Evolutionary conservation across 768 basidiomycete species (phyloP), one percentile per base, ranked within the genome.

Genomic region (Trametes villosa): DNA sequence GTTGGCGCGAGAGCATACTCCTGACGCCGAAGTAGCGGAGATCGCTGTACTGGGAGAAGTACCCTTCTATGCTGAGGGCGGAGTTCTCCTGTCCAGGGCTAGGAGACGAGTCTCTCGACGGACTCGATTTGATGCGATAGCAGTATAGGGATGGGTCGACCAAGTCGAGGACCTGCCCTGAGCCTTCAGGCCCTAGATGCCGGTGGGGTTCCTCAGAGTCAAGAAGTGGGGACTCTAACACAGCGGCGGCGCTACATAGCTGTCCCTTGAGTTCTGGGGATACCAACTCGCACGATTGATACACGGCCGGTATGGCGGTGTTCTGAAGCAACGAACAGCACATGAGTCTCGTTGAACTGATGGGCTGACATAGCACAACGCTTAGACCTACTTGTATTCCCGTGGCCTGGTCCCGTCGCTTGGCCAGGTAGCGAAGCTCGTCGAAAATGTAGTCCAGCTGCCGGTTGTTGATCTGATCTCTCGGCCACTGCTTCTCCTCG

Each of bases 61-160:
- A 36, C 4, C 50, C 56, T 8, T 45, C 20, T 24, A 26, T 24
- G 44, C 13, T 26, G 44, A 24, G 13, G 22, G 22, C 44, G 27
- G 3, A n/a, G 13, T 57, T 53, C 22, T 33, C 30, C n/a, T n/a
- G n/a, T n/a, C n/a, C n/a, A n/a, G n/a, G n/a, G n/a, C n/a, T n/a
- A n/a, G n/a, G n/a, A n/a, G n/a, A n/a, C n/a, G n/a, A n/a, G n/a
- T n/a, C n/a, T n/a, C n/a, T n/a, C n/a, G n/a, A n/a, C n/a, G n/a
- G n/a, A n/a, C n/a, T n/a, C n/a, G n/a, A n/a, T n/a, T n/a, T n/a
- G 41, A 57, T 41, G 22, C 42, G 40, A 11, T 80, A 56, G 33
- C 74, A 74, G 62, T 73, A 82, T 2, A 80, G 70, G 2, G 79
- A 77, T 33, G 80, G 81, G 48, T 83, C 77, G 0, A 81, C 76